A percentile compares a stretch with the other conserved stretches of the same genome.
These are phyloP conservation scores for Aspergillus heteromorphus DNA, from an alignment of 495 filamentous ascomycete species.

Conservation along the genomic window DNA sequence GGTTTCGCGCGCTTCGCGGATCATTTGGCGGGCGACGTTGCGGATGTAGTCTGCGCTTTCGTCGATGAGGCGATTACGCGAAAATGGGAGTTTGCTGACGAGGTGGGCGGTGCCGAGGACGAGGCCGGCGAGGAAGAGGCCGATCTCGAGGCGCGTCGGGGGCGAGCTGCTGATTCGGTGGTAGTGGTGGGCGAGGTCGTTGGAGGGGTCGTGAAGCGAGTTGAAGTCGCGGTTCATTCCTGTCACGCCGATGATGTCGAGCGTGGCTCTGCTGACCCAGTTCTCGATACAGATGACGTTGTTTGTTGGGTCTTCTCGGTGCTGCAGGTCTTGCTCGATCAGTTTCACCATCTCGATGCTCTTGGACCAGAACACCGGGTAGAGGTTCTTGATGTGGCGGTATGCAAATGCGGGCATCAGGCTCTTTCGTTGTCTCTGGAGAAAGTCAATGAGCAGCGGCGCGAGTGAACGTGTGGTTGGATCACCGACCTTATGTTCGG, in stretches of 20 bases:
- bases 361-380: conserved; percentile 80
- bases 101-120: conserved; percentile 29
- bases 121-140: conserved; percentile 40
- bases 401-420: conserved; percentile 82
- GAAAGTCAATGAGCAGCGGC: neutral
- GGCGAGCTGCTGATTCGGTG: conserved; percentile 34
- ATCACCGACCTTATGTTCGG: conserved; percentile 61
- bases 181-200: conserved; percentile 62
- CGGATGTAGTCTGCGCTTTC: conserved; percentile 55
- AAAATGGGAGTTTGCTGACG: conserved; percentile 51
- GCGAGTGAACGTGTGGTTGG: neutral
- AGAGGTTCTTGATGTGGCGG: conserved; percentile 80
- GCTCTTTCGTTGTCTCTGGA: conserved; percentile 59
- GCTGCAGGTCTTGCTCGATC: conserved; percentile 32
- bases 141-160: conserved; percentile 8
- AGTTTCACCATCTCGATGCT: conserved; percentile 42
- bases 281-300: conserved; percentile 51
- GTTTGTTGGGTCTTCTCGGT: conserved; percentile 17
- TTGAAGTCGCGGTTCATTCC: conserved; percentile 81
- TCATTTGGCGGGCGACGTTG: conserved; percentile 56
- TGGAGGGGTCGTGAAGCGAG: conserved; percentile 59
- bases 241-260: conserved; percentile 86
- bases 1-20: conserved; percentile 57
- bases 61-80: conserved; percentile 58
- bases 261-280: conserved; percentile 68